These are phyloP conservation scores for Paramarasmius palmivorus DNA, from an alignment of 1,284 basidiomycete species.

Conservation along the genomic window DNA sequence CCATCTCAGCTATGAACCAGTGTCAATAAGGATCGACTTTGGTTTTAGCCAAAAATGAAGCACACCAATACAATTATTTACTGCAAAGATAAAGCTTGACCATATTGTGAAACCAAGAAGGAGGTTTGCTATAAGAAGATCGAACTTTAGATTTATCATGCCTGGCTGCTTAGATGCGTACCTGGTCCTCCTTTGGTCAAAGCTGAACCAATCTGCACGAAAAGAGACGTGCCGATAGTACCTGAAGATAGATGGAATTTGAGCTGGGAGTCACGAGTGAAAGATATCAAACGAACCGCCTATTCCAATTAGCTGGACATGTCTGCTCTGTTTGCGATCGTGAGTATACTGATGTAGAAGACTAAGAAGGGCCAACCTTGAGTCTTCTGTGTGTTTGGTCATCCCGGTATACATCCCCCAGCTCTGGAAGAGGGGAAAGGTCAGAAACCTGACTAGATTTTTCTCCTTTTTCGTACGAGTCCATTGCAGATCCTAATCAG, in stretches of 20 bases:
- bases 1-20: constrained; percentile 43
- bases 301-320: constrained; percentile 49
- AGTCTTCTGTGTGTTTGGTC: constrained; percentile 6
- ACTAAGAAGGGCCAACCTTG: neutral
- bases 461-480: too few species aligned
- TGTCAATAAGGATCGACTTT: neutral
- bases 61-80: constrained; percentile 46
- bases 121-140: constrained; percentile 32
- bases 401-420: neutral
- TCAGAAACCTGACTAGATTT: too few species aligned
- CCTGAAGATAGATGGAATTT: constrained; percentile 22
- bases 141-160: neutral
- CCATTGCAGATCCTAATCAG: too few species aligned
- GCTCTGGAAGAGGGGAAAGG: too few species aligned
- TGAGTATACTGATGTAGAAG: too few species aligned
- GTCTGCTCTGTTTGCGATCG: constrained; percentile 38
- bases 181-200: constrained; percentile 46
- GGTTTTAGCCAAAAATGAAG: constrained; percentile 1
- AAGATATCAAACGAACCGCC: constrained; percentile 31
- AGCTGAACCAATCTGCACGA: constrained; percentile 45
- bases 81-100: constrained; percentile 43
- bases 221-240: constrained; percentile 46
- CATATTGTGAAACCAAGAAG: constrained; percentile 45
- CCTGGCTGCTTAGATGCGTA: constrained; percentile 16
- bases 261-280: neutral